These are phyloP conservation scores for Mortierella sp. DNA, from an alignment of 371 early-diverging fungal species.

Conservation along the genomic window DNA sequence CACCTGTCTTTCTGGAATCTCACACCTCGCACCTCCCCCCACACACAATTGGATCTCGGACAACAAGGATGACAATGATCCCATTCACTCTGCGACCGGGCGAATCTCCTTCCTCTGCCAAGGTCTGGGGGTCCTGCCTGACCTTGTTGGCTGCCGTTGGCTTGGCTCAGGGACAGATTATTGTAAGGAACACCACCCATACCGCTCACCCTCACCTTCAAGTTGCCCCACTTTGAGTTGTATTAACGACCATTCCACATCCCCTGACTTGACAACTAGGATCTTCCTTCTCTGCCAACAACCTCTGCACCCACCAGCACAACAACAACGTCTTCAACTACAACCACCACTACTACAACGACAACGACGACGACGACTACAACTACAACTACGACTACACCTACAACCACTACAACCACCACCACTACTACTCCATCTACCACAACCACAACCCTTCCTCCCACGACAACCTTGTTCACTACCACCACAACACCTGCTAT, in stretches of 20 bases:
- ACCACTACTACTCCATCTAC: neutral
- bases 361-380: neutral
- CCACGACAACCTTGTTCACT: conserved; percentile 1
- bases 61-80: neutral
- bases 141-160: conserved; percentile 26
- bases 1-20: too few relatives aligned
- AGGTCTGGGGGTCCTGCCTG: conserved; percentile 10
- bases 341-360: neutral
- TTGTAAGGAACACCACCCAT: neutral
- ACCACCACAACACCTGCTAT: neutral
- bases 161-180: conserved; percentile 25
- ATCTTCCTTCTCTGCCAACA: too few relatives aligned
- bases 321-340: neutral
- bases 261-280: too few relatives aligned
- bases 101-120: neutral
- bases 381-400: conserved; percentile 1
- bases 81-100: neutral
- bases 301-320: neutral
- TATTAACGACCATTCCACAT: too few relatives aligned
- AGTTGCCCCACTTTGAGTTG: too few relatives aligned
- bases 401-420: conserved; percentile 3
- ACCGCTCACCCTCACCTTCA: neutral
- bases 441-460: neutral
- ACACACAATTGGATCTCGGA: neutral
- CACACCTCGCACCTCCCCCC: neutral